Evolutionary conservation across 768 basidiomycete genomes (phyloP).

Genomic region (Pisolithus microcarpus): DNA sequence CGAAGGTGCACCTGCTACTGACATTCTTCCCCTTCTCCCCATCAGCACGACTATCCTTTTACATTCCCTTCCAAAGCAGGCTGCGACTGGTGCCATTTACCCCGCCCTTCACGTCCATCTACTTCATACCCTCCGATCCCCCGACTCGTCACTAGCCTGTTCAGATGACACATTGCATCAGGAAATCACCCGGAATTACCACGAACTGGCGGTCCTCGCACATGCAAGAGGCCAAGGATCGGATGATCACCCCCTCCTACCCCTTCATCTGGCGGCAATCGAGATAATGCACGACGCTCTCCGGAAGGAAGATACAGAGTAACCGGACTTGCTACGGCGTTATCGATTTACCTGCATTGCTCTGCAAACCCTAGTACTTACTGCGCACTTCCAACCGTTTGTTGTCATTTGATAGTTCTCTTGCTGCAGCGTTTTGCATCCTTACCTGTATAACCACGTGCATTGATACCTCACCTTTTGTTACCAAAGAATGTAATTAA

Average conservation of each 20-base stretch:
- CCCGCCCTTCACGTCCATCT: conserved; percentile 56
- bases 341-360: not conserved
- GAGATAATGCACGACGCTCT: conserved; percentile 49
- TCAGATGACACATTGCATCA: conserved; percentile 29
- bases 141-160: conserved; percentile 30
- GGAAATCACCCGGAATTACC: conserved; percentile 63
- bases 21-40: conserved; percentile 44
- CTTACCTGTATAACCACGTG: conserved; percentile 5
- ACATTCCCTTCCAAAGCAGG: conserved; percentile 39
- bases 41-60: conserved; percentile 53
- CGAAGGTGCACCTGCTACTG: conserved; percentile 13
- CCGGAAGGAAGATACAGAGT: conserved; percentile 23
- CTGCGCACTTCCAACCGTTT: not conserved
- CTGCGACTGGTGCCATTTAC: conserved; percentile 32
- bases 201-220: conserved; percentile 62
- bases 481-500: conserved; percentile 3
- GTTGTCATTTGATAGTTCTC: not conserved
- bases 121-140: conserved; percentile 42
- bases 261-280: conserved; percentile 69
- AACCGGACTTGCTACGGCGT: not conserved
- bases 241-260: conserved; percentile 47
- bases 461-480: conserved; percentile 2
- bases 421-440: not conserved
- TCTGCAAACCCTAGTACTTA: not conserved
- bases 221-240: conserved; percentile 32